Evolutionary conservation across 805 yeast genomes (phyloP), one percentile per base, ranked within the genome.

Genomic region (Huiozyma sinensis): DNA sequence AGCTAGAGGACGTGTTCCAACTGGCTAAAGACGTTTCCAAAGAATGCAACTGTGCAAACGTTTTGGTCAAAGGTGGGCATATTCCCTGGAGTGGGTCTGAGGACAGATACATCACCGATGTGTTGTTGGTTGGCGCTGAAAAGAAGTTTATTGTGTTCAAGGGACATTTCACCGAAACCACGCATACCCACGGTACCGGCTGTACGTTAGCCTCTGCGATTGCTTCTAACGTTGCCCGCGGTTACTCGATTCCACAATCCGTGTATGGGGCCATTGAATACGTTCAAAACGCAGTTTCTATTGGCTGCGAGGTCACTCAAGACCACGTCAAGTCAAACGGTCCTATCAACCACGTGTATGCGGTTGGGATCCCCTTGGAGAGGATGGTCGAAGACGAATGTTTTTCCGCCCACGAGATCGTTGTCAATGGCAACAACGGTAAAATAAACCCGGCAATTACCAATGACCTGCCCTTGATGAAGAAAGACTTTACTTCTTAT

Each of bases 121-220:
- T 80, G 1, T 63, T 83, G 17, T 78, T 73, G 52, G 68, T 74
- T 41, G 65, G 75, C 6, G 43, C 54, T 1, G 51, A 54, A 2
- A 65, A 66, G 10, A 48, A 54, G 2, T 58, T 64, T 39, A 65
- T 71, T 0, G 53, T 76, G 1, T 79, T 70, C 55, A 69, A 67
- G 42, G 79, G 81, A 13, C 62, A 59, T 1, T 71, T 56, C 44
- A 56, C 71, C 3, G 54, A 64, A 6, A 67, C 87, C 0, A 60
- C 63, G 2, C 75, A 81, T 54, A 77, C 85, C 1, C 96, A 88
- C 60, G 96, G 96, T 9, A 85, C 95, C 4, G 96, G 96, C 1
- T 88, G 96, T 62, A 83, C 95, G 0, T 67, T 88, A 41, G 78
- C 94, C 0, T 79, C 95, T 0, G 72, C 95, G 0, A 81, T 88